A percentile compares a stretch with the other conserved stretches of the same genome.
phyloP scores from a whole-genome alignment of 495 filamentous ascomycete species.

The Hypoxylon crocopeplum region DNA sequence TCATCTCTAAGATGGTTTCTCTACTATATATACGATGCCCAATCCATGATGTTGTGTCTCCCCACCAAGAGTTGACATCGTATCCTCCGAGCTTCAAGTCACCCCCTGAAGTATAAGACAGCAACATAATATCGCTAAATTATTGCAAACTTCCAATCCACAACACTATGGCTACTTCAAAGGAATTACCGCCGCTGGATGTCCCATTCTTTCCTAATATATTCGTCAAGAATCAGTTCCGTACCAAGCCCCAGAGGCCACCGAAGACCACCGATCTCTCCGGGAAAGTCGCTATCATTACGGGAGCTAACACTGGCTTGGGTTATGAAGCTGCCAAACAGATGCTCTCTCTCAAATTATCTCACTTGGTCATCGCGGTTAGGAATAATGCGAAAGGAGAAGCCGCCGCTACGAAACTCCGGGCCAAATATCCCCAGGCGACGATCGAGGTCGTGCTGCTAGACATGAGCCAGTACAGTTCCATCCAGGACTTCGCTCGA shows the following conservation, averaged over 20 bases:
- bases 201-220: slow-evolving; percentile 17
- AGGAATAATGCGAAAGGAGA: slow-evolving; percentile 58
- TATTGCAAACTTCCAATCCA: too few species aligned
- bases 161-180: too few species aligned
- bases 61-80: too few species aligned
- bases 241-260: slow-evolving; percentile 36
- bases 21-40: too few species aligned
- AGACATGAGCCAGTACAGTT: slow-evolving; percentile 56
- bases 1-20: too few species aligned
- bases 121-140: too few species aligned
- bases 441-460: slow-evolving; percentile 62
- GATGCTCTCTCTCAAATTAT: slow-evolving; percentile 53
- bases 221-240: slow-evolving; percentile 45
- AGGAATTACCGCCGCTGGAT: too few species aligned
- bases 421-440: slow-evolving; percentile 41
- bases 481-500: slow-evolving; percentile 52
- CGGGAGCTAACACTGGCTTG: slow-evolving; percentile 55
- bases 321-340: slow-evolving; percentile 57
- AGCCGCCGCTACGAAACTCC: slow-evolving; percentile 47
- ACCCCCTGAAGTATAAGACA: too few species aligned
- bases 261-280: slow-evolving; percentile 34
- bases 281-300: slow-evolving; percentile 55
- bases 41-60: too few species aligned
- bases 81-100: too few species aligned
- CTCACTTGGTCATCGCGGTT: slow-evolving; percentile 61